Base-by-base conservation (phyloP, 2,329 filamentous ascomycete genomes). In the Lachnum nothofagi region DNA sequence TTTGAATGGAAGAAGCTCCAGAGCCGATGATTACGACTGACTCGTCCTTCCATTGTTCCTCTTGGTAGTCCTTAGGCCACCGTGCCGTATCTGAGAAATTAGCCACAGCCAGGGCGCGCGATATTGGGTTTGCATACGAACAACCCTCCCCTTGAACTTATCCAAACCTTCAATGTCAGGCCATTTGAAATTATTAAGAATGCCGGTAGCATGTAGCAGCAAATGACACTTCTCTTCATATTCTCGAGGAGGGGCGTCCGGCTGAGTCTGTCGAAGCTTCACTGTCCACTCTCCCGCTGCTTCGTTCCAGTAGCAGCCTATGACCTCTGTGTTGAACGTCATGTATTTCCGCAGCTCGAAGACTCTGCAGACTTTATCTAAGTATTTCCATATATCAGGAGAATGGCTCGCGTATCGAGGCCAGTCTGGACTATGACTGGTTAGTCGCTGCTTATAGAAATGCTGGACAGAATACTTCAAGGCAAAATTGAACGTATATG, bases 401-500 rank as follows among this genome's bases (percentile, higher is more conserved):
- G 82, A 77, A 0, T 73, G 73, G 0, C 79, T 76, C 51, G 78
- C 80, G 44, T 76, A 72, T 27, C 75, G 63, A 1, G 74, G 73
- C 79, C 79, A 83, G 51, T 76, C 69, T 2, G 76, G 67, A 42
- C 51, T 41, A 5, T 27, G 37, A 23, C 12, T 43, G 29, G 24
- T 35, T 27, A 29, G 20, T 23, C 8, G 14, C 16, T 27, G 16
- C n/a, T 34, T 16, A 29, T n/a, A 22, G n/a, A 16, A 25, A 3
- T 17, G 23, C 14, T 46, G 39, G 12, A 14, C 5, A 45, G 29
- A 20, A 19, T 49, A 50, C 52, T 80, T 80, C 48, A 79, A 74
- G 29, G 77, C 79, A 57, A 82, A 83, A n/a, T 74, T 78, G 61
- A 72, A 81, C 23, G 58, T 57, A 42, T 61, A 62, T 5, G 52